Conservation (phyloP, 225 moss, liverwort and hornwort genomes). For the Asterella californica region DNA sequence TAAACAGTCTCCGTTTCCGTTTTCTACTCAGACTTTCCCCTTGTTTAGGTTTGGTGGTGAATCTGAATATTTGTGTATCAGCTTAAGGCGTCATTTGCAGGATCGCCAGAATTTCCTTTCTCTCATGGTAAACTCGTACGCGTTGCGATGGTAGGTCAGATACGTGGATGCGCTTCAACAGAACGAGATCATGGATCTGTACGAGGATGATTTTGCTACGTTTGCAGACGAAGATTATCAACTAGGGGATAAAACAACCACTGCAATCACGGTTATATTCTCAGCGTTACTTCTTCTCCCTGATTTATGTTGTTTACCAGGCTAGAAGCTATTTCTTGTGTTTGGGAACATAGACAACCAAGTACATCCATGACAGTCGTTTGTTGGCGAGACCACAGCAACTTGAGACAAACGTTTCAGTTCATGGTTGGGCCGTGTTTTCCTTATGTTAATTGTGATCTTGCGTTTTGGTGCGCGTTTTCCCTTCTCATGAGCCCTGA, state of each 20-base stretch:
- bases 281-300: background rate
- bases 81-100: background rate
- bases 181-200: slow-evolving; percentile 87
- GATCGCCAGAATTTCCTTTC: background rate
- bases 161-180: slow-evolving; percentile 90
- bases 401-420: too few relatives aligned
- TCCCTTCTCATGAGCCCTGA: background rate
- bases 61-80: background rate
- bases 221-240: slow-evolving; percentile 82
- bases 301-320: background rate
- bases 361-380: too few relatives aligned
- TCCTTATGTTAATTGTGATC: background rate
- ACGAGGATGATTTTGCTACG: slow-evolving; percentile 82
- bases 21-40: too few relatives aligned
- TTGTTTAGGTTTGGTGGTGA: background rate
- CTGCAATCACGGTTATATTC: slow-evolving; percentile 51
- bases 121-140: background rate
- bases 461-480: background rate
- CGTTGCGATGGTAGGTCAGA: slow-evolving; percentile 41
- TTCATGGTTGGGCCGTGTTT: background rate
- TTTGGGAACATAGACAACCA: background rate
- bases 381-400: background rate
- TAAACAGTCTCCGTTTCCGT: background rate
- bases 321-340: background rate
- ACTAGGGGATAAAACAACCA: slow-evolving; percentile 65